Conservation (phyloP, 139 green algal species). For the Gonium pectorale region DNA sequence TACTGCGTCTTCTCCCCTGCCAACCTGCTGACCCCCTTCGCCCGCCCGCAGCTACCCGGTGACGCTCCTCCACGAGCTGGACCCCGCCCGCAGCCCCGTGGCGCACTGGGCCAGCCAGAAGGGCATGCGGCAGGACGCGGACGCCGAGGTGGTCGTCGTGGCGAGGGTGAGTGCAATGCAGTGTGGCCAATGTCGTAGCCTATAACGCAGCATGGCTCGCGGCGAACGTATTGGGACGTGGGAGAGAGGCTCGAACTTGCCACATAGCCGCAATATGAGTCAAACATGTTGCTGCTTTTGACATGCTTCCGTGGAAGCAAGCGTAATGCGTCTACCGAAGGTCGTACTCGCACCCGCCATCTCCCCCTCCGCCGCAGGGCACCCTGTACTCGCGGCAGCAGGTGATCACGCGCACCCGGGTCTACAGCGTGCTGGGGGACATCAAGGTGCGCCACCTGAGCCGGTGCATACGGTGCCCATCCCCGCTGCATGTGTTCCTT, state of each 20-base stretch:
- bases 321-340: neutral
- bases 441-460: slow-evolving; percentile 27
- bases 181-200: too few species aligned
- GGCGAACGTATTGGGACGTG: too few species aligned
- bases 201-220: too few species aligned
- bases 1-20: neutral
- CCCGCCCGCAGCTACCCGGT: slow-evolving; percentile 68
- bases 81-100: slow-evolving; percentile 55
- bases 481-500: too few species aligned
- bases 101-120: slow-evolving; percentile 53
- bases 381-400: slow-evolving; percentile 19
- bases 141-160: slow-evolving; percentile 46
- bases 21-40: neutral
- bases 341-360: neutral
- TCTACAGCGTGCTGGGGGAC: slow-evolving; percentile 36
- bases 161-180: slow-evolving; percentile 9
- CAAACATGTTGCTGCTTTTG: too few species aligned
- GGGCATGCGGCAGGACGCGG: slow-evolving; percentile 50
- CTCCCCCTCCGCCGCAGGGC: neutral
- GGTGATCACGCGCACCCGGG: slow-evolving; percentile 10
- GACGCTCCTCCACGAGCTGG: slow-evolving; percentile 73
- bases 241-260: too few species aligned
- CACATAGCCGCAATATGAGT: too few species aligned
- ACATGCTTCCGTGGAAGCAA: neutral
- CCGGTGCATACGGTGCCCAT: too few species aligned